Percentiles rank a stretch among this genome's conserved stretches.
Conservation (phyloP, 306 rosid species). For the Chamaecrista fasciculata region DNA sequence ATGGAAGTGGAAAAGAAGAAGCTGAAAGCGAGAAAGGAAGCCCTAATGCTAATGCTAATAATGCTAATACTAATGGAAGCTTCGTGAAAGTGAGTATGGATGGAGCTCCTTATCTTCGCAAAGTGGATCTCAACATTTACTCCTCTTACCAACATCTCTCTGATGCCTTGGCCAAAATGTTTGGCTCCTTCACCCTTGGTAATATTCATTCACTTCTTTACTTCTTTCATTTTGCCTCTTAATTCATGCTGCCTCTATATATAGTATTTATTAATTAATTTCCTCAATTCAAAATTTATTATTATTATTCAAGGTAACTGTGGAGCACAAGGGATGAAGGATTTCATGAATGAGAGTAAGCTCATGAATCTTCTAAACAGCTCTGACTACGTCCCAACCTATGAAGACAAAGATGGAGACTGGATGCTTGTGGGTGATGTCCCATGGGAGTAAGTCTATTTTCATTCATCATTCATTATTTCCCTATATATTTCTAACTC, state of each 20-base stretch:
- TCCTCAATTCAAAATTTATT: too few relatives aligned
- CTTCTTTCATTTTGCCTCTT: too few relatives aligned
- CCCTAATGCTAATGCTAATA: neutral
- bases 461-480: too few relatives aligned
- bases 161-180: conserved; percentile 80
- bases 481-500: too few relatives aligned
- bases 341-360: conserved; percentile 87
- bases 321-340: conserved; percentile 81
- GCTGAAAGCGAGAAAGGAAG: conserved; percentile 43
- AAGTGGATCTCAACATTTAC: conserved; percentile 68
- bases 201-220: neutral
- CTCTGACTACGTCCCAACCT: conserved; percentile 84
- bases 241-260: too few relatives aligned
- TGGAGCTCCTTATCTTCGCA: conserved; percentile 97
- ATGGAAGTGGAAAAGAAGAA: neutral
- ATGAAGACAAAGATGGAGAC: conserved; percentile 95
- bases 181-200: conserved; percentile 74
- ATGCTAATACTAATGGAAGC: conserved; percentile 22
- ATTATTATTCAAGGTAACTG: conserved; percentile 51
- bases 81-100: conserved; percentile 94
- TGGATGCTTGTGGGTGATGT: conserved; percentile 99
- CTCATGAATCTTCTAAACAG: conserved; percentile 74
- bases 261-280: too few relatives aligned
- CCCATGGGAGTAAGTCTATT: conserved; percentile 95
- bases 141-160: conserved; percentile 71